Conservation (phyloP, 2,329 filamentous ascomycete species). For the Botryotinia calthae region DNA sequence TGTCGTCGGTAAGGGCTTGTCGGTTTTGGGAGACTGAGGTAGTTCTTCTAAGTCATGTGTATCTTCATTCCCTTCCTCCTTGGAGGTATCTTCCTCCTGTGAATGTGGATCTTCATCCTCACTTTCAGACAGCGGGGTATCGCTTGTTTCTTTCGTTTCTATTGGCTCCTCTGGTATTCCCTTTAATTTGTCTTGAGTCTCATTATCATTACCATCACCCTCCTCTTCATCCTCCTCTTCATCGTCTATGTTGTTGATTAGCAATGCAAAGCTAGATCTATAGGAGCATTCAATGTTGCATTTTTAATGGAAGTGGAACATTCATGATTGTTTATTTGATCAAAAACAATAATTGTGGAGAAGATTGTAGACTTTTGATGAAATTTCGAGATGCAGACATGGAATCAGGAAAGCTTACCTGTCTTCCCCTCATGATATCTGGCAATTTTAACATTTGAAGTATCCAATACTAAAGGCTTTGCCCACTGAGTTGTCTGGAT, state of each 20-base stretch:
- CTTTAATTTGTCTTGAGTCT: conserved; percentile 8
- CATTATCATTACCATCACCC: neutral
- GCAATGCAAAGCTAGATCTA: neutral
- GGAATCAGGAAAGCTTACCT: conserved; percentile 14
- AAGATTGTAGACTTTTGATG: neutral
- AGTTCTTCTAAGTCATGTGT: neutral
- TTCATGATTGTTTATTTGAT: neutral
- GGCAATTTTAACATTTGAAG: conserved; percentile 23
- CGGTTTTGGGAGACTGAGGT: neutral
- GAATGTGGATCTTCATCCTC: neutral
- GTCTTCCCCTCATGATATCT: conserved; percentile 15
- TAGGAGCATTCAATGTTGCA: neutral
- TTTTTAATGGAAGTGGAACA: neutral
- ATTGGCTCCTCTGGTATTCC: conserved; percentile 11
- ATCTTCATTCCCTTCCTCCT: neutral
- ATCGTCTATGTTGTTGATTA: conserved; percentile 3
- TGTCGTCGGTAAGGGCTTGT: neutral
- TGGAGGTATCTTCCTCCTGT: neutral
- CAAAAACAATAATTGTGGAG: conserved; percentile 1
- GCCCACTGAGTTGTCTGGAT: conserved; percentile 19
- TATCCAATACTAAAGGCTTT: conserved; percentile 24
- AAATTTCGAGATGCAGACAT: neutral
- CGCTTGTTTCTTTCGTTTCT: conserved; percentile 12
- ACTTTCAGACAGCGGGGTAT: conserved; percentile 11
- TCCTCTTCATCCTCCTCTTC: neutral